These are phyloP conservation scores for Phoma herbarum DNA, from an alignment of 2,329 filamentous ascomycete genomes.

Conservation along the genomic window DNA sequence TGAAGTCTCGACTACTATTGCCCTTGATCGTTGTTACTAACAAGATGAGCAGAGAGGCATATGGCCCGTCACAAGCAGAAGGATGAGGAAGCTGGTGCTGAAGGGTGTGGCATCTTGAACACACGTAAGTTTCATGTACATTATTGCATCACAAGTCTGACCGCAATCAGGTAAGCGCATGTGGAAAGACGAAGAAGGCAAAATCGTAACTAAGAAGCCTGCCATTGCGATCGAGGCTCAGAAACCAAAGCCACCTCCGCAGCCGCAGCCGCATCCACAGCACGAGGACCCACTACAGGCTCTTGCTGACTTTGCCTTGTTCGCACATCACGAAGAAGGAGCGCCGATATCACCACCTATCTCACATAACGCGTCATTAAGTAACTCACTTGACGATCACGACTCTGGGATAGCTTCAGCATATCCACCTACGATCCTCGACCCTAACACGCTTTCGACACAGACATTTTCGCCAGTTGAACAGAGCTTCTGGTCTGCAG, in stretches of 20 bases:
- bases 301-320: conserved; percentile 32
- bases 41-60: conserved; percentile 61
- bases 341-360: conserved; percentile 48
- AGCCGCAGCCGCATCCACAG: conserved; percentile 13
- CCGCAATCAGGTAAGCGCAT: conserved; percentile 54
- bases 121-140: conserved; percentile 49
- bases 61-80: conserved; percentile 63
- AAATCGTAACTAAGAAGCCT: conserved; percentile 59
- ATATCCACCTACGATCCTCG: conserved; percentile 30
- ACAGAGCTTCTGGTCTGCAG: conserved; percentile 45
- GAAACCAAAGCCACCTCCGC: conserved; percentile 9
- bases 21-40: conserved; percentile 28
- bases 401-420: conserved; percentile 37
- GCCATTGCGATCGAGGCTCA: conserved; percentile 25
- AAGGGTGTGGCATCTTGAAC: conserved; percentile 61
- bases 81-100: conserved; percentile 64
- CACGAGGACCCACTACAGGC: conserved; percentile 27
- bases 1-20: background rate
- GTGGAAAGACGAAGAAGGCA: conserved; percentile 64
- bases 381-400: conserved; percentile 41
- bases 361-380: conserved; percentile 41
- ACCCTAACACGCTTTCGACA: conserved; percentile 32
- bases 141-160: background rate
- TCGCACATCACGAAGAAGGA: conserved; percentile 32
- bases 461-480: conserved; percentile 38